A percentile compares a stretch with the other conserved stretches of the same genome.
These are phyloP conservation scores for Candida ponderosae DNA, from an alignment of 805 yeast genomes.

Conservation along the genomic window DNA sequence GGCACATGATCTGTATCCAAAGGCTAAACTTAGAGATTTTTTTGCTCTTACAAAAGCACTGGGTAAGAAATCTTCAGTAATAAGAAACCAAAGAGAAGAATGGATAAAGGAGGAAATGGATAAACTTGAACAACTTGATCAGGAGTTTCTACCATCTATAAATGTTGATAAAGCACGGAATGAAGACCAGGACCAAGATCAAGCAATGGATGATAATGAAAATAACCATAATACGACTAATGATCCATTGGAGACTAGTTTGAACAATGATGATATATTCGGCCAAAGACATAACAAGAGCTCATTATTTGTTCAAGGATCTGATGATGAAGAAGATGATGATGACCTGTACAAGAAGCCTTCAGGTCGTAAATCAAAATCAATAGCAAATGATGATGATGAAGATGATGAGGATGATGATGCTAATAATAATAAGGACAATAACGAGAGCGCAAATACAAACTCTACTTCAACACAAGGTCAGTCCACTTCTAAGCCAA, in stretches of 20 bases:
- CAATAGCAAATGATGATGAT: constrained; percentile 7
- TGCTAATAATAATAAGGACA: constrained; percentile 2
- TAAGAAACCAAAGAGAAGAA: constrained; percentile 34
- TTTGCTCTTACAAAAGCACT: constrained; percentile 42
- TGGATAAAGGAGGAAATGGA: constrained; percentile 31
- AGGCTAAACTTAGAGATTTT: constrained; percentile 70
- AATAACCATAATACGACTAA: constrained; percentile 14
- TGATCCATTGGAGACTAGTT: not conserved
- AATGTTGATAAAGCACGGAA: not conserved
- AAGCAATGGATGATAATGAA: constrained; percentile 1
- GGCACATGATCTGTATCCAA: constrained; percentile 74
- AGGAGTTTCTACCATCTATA: not conserved
- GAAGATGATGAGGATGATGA: constrained; percentile 4
- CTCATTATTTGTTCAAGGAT: not conserved
- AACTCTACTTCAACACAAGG: not conserved
- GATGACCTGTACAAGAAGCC: constrained; percentile 22
- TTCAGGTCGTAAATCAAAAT: constrained; percentile 11
- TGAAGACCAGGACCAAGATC: constrained; percentile 1
- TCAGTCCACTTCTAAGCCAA: not conserved
- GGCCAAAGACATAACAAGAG: too few species aligned
- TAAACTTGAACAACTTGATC: constrained; percentile 1
- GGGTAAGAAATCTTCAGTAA: constrained; percentile 33
- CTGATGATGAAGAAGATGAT: constrained; percentile 12
- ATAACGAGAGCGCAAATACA: not conserved
- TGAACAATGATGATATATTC: not conserved